Base-by-base conservation (phyloP, 495 filamentous ascomycete species). In the Sordaria brevicollis region DNA sequence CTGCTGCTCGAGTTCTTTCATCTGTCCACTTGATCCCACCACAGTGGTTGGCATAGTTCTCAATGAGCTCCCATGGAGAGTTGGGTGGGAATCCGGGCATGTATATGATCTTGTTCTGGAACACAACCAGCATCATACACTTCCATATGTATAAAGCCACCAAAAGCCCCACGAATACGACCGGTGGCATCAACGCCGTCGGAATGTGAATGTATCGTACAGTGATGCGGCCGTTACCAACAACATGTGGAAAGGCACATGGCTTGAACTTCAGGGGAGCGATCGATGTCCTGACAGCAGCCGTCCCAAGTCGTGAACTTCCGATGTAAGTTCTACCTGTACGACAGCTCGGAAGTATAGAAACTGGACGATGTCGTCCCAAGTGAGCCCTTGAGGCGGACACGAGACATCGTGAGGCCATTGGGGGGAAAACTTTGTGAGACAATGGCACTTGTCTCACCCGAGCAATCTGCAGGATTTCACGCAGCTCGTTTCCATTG, bases 21-120 rank as follows among this genome's bases (percentile, higher is more conserved):
- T 92, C 87, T 31, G 79, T 73, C 92, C 92, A 95, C 35, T 71
- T 38, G 21, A 94, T 82, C 6, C 87, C 87, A 13, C 77, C 78
- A 72, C 87, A 92, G 84, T 78, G 5, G 74, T 66, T 35, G 4
- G 78, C 79, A 75, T 93, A 92, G 66, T 90, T 86, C 3, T 77
- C 74, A 33, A 94, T 89, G 57, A 75, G 87, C 76, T 90, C 87
- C 35, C 81, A 71, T 8, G 86, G 80, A 0, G 86, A 79, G 73
- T 81, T 85, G 1, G 91, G 90, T 11, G 90, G 91, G 8, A 93
- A 72, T 36, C 87, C 88, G 0, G 92, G 89, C 80, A 93, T 92
- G 79, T 94, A 94, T 65, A 94, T 88, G 70, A 95, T 92, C 71
- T 92, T 92, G 75, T 94, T 92, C 78, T 93, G 92, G 75, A 94